A percentile compares a stretch with the other conserved stretches of the same genome.
These are phyloP conservation scores for Leccinum aurantiacum DNA, from an alignment of 768 basidiomycete genomes.

Conservation along the genomic window DNA sequence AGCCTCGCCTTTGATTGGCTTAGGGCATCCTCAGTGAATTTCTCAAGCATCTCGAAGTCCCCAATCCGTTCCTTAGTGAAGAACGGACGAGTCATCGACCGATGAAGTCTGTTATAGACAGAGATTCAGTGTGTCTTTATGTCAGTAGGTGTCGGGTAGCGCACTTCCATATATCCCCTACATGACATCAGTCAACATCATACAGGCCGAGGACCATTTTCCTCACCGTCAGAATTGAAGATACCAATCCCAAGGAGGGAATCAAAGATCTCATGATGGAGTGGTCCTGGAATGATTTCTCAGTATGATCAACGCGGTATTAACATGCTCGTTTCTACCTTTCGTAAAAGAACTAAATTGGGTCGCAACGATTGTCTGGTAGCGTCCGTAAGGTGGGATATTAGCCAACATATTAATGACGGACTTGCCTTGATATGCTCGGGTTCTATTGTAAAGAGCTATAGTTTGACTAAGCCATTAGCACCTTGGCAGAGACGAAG, in stretches of 20 bases:
- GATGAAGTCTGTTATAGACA: not conserved
- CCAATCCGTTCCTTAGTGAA: constrained; percentile 54
- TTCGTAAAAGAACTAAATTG: constrained; percentile 43
- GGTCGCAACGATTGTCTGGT: constrained; percentile 41
- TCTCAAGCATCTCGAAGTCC: constrained; percentile 55
- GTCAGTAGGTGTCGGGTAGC: not conserved
- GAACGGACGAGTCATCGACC: constrained; percentile 53
- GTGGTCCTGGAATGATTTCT: constrained; percentile 15
- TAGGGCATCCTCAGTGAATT: constrained; percentile 50
- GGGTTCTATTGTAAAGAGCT: constrained; percentile 48
- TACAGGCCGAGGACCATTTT: not conserved
- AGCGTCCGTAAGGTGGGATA: not conserved
- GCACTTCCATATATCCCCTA: constrained; percentile 58
- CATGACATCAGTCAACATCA: not conserved
- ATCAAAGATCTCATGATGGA: constrained; percentile 1
- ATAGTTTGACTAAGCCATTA: not conserved
- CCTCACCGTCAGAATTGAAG: constrained; percentile 52
- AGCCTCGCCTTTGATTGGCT: constrained; percentile 43
- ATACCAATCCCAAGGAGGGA: constrained; percentile 53
- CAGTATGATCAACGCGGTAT: constrained; percentile 16
- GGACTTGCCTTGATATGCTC: constrained; percentile 41
- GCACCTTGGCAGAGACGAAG: not conserved
- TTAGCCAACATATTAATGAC: not conserved
- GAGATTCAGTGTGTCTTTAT: not conserved
- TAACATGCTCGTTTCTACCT: constrained; percentile 17